Base-by-base conservation (phyloP, 257 asterid species). In the Nemophila menziesii region DNA sequence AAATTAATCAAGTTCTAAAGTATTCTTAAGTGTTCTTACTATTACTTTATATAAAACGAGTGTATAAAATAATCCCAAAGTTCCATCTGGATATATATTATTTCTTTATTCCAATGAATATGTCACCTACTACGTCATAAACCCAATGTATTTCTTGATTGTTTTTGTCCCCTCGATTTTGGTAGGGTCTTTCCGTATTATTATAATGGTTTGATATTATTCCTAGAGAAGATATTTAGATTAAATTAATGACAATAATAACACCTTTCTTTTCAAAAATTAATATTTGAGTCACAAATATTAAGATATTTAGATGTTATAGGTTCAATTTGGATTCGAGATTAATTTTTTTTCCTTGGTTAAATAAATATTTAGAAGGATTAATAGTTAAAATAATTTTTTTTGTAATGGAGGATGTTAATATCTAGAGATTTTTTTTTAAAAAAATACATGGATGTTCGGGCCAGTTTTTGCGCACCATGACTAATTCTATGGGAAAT, bases 211-310 rank as follows among this genome's bases (percentile, higher is more conserved):
- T 29, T 2, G 36, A 7, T 29, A 13, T 29, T 29, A 10, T 29
- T 29, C 12, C 36, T 13, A 29, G 12, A 29, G 36, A 29, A 29
- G 36, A 29, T 2, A 29, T 10, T 34, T 34, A 22, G 34, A 36
- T 38, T 22, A 11, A 20, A n/a, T n/a, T 16, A 29, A 19, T 14
- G 29, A 56, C 21, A 47, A 47, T 33, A 43, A 43, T 40, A 46
- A 7, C 12, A 29, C 65, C 49, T 34, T 49, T 38, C 39, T n/a
- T 49, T 42, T 62, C 22, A 33, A 33, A 50, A 10, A 14, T 11
- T 11, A 24, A n/a, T 8, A 19, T 15, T 23, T 2, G 8, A 46
- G 14, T 13, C 8, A 29, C 36, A 29, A 29, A 29, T 5, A 29
- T 29, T 13, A 5, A 26, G n/a, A n/a, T n/a, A n/a, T n/a, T n/a